Conservation (phyloP, 2,329 filamentous ascomycete species). For the Neoscytalidium dimidiatum region DNA sequence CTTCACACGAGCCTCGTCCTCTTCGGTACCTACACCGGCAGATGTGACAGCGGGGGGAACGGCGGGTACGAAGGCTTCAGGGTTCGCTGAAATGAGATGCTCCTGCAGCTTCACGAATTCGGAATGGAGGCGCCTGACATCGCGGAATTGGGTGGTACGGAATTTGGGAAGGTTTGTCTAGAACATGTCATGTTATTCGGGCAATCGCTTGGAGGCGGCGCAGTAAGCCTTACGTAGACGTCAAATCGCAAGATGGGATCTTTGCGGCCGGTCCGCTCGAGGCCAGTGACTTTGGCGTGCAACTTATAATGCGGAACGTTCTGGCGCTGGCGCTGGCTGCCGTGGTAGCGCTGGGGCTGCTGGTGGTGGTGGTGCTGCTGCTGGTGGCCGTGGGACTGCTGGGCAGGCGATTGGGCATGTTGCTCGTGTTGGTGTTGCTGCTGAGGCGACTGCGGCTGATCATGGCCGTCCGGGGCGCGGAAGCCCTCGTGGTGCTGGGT, state of each 20-base stretch:
- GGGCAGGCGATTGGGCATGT: conserved; percentile 33
- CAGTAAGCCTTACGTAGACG: conserved; percentile 72
- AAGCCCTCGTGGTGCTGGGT: not conserved
- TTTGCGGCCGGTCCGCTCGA: conserved; percentile 92
- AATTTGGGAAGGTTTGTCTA: conserved; percentile 99
- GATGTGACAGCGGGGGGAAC: conserved; percentile 94
- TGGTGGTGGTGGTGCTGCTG: conserved; percentile 43
- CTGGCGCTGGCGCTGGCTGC: conserved; percentile 39
- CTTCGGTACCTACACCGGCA: conserved; percentile 91
- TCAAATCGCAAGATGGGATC: conserved; percentile 94
- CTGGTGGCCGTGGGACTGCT: conserved; percentile 34
- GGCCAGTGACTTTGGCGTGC: conserved; percentile 89
- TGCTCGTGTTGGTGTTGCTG: conserved; percentile 34
- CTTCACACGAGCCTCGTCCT: conserved; percentile 90
- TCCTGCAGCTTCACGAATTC: conserved; percentile 97
- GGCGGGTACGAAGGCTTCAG: conserved; percentile 89
- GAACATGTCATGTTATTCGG: conserved; percentile 1
- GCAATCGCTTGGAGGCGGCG: not conserved
- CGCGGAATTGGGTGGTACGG: conserved; percentile 95
- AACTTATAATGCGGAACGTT: conserved; percentile 74
- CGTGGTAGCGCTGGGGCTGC: conserved; percentile 51
- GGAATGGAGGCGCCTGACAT: conserved; percentile 91
- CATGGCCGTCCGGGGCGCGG: conserved; percentile 26
- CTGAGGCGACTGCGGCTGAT: conserved; percentile 41
- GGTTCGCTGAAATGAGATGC: conserved; percentile 95